phyloP scores from a whole-genome alignment of 768 basidiomycete species.

The Artomyces pyxidatus region DNA sequence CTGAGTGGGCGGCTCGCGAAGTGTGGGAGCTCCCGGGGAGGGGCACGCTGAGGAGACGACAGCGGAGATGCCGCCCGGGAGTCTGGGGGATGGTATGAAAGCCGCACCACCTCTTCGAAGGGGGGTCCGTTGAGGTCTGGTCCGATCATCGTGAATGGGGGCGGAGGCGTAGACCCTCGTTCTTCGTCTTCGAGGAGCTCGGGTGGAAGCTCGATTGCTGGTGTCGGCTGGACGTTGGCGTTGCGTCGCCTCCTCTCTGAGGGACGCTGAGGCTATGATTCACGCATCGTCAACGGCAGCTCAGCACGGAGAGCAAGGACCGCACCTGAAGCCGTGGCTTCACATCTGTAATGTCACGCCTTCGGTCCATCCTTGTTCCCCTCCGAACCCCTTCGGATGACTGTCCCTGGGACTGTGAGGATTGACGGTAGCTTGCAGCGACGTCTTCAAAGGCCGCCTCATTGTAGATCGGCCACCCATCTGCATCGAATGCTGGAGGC shows the following conservation, averaged over 20 bases:
- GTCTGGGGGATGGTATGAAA: slow-evolving; percentile 16
- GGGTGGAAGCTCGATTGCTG: no score
- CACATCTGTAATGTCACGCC: no score
- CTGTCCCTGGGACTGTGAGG: background rate
- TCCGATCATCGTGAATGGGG: slow-evolving; percentile 30
- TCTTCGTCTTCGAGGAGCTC: no score
- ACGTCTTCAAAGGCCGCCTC: slow-evolving; percentile 8
- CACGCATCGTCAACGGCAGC: no score
- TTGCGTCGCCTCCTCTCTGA: no score
- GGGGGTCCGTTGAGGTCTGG: slow-evolving; percentile 31
- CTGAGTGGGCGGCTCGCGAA: background rate
- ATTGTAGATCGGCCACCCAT: slow-evolving; percentile 12
- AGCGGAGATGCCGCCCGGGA: slow-evolving; percentile 18
- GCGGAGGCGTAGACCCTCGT: slow-evolving; percentile 26
- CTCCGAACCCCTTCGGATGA: no score
- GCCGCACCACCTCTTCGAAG: slow-evolving; percentile 23
- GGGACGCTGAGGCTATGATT: no score
- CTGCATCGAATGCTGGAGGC: background rate
- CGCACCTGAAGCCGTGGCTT: slow-evolving; percentile 2
- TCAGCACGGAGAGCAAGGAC: background rate
- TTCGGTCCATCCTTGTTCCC: no score
- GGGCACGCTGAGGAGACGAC: slow-evolving; percentile 7
- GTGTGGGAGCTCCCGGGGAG: background rate
- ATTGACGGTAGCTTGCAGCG: background rate
- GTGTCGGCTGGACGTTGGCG: no score